Evolutionary conservation across 805 yeast genomes (phyloP).

Genomic region (Metschnikowia amazonensis): DNA sequence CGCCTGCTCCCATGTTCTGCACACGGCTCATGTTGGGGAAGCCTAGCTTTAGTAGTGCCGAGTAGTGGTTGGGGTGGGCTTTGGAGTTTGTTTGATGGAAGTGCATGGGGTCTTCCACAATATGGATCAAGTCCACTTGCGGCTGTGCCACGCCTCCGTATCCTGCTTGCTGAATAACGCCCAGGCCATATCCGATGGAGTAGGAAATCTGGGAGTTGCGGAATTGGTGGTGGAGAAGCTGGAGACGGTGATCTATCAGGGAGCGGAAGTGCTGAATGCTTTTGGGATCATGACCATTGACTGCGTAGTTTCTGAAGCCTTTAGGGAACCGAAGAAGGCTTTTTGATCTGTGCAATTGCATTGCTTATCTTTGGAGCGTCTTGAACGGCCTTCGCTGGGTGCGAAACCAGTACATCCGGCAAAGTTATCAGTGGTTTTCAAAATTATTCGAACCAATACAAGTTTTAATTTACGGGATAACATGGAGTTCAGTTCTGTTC

Average conservation of each 20-base stretch:
- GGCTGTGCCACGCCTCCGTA: slow-evolving; percentile 42
- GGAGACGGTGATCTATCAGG: slow-evolving; percentile 7
- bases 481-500: too few species aligned
- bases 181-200: slow-evolving; percentile 94
- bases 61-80: slow-evolving; percentile 73
- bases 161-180: slow-evolving; percentile 71
- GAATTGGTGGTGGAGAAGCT: slow-evolving; percentile 9
- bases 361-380: not conserved
- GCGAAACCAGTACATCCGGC: slow-evolving; percentile 5
- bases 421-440: too few species aligned
- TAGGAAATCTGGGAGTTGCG: slow-evolving; percentile 61
- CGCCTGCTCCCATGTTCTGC: slow-evolving; percentile 79
- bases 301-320: not conserved
- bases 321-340: not conserved
- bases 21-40: slow-evolving; percentile 41
- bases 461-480: too few species aligned
- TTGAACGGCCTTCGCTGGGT: not conserved
- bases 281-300: not conserved
- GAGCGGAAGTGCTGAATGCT: not conserved
- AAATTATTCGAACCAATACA: too few species aligned
- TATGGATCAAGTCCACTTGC: slow-evolving; percentile 83
- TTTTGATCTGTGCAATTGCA: not conserved
- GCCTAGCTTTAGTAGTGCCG: slow-evolving; percentile 50
- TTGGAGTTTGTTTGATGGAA: slow-evolving; percentile 76
- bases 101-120: slow-evolving; percentile 66